Conservation (phyloP, 2,329 filamentous ascomycete genomes). For the Aspergillus carbonarius region DNA sequence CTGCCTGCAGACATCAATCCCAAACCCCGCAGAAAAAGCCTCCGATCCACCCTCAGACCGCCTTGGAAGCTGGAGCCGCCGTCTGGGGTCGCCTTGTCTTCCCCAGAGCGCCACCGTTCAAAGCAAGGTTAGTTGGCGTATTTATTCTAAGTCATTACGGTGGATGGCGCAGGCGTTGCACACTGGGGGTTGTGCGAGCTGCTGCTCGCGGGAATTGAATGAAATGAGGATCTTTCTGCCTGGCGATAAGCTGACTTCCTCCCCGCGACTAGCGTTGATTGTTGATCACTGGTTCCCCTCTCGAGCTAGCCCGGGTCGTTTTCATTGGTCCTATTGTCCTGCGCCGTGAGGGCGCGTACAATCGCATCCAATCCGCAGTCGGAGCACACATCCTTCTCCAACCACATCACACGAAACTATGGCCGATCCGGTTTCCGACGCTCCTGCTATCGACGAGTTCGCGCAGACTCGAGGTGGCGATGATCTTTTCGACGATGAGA, state of each 20-base stretch:
- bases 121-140: neutral
- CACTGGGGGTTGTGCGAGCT: neutral
- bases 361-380: constrained; percentile 14
- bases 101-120: neutral
- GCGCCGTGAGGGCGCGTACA: constrained; percentile 20
- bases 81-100: neutral
- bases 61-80: constrained; percentile 1
- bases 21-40: neutral
- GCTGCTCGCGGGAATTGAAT: neutral
- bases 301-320: constrained; percentile 24
- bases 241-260: constrained; percentile 4
- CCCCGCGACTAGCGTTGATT: constrained; percentile 8
- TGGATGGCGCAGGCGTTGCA: neutral
- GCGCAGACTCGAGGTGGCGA: constrained; percentile 52
- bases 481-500: constrained; percentile 53
- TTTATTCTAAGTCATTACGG: neutral
- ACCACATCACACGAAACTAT: constrained; percentile 1
- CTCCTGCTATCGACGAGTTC: constrained; percentile 45
- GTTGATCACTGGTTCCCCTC: constrained; percentile 4
- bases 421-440: constrained; percentile 9
- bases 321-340: constrained; percentile 18
- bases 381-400: neutral
- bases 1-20: neutral
- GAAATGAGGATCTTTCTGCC: neutral
- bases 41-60: constrained; percentile 5